Percentiles rank a stretch among this genome's conserved stretches.
phyloP scores from a whole-genome alignment of 441 rosid species.

The Erodium trifolium region DNA sequence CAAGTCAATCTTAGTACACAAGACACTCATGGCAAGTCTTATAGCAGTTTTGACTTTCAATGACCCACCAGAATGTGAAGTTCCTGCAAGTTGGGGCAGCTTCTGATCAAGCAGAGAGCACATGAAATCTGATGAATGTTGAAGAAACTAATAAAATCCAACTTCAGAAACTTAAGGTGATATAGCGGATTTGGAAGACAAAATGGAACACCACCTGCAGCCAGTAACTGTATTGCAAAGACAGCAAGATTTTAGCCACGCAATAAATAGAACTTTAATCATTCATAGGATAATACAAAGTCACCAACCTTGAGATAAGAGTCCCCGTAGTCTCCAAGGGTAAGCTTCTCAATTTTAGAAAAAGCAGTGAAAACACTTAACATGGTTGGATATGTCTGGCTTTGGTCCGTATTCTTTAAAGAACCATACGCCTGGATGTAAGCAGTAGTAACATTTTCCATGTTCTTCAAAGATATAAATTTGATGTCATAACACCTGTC shows the following conservation, averaged over 20 bases:
- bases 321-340: constrained; percentile 5
- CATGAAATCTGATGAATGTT: neutral
- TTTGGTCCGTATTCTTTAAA: neutral
- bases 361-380: neutral
- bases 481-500: neutral
- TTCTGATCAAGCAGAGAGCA: constrained; percentile 6
- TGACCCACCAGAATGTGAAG: neutral
- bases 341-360: constrained; percentile 3
- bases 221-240: constrained; percentile 1
- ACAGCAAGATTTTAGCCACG: neutral
- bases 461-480: neutral
- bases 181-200: neutral
- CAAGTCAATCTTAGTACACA: neutral
- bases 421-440: neutral
- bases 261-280: neutral
- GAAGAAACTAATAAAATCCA: neutral
- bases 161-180: neutral
- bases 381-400: neutral
- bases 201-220: constrained; percentile 2
- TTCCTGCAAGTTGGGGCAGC: constrained; percentile 1
- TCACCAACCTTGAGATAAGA: neutral
- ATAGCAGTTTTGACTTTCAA: neutral
- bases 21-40: neutral
- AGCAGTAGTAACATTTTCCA: neutral
- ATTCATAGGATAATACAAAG: neutral